Conservation (phyloP, 768 basidiomycete species). For the Mycena chlorophos region DNA sequence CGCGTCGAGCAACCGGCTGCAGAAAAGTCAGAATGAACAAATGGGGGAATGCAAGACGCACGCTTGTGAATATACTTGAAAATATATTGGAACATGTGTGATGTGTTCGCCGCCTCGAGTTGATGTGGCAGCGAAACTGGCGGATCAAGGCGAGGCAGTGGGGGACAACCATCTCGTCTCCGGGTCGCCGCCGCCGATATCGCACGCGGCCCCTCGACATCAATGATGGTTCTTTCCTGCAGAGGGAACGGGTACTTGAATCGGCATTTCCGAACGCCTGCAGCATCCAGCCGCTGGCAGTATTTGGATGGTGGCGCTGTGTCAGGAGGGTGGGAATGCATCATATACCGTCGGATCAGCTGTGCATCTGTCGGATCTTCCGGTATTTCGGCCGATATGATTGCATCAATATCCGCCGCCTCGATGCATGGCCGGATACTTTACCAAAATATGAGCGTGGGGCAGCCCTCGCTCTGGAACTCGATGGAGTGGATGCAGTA, state of each 20-base stretch:
- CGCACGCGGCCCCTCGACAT: no score
- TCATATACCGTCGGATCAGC: not conserved
- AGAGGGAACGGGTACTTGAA: not conserved
- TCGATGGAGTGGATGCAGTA: no score
- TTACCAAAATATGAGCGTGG: not conserved
- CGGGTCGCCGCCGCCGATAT: not conserved
- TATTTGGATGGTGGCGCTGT: not conserved
- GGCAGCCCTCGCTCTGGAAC: no score
- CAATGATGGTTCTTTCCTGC: not conserved
- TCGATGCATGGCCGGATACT: not conserved
- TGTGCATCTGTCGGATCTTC: not conserved
- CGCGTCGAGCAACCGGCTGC: not conserved
- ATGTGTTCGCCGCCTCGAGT: not conserved
- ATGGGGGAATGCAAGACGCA: not conserved
- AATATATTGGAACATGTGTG: not conserved
- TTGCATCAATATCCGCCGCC: not conserved
- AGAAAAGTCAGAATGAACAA: not conserved
- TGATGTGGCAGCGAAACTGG: not conserved
- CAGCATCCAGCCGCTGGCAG: not conserved
- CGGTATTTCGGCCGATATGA: not conserved
- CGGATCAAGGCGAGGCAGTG: not conserved
- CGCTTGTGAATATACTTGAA: not conserved
- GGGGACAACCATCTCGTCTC: not conserved
- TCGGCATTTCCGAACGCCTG: not conserved
- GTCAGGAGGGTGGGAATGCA: not conserved